These are phyloP conservation scores for Cryptosporidium sp. DNA, from an alignment of 169 alveolate species.

Conservation along the genomic window DNA sequence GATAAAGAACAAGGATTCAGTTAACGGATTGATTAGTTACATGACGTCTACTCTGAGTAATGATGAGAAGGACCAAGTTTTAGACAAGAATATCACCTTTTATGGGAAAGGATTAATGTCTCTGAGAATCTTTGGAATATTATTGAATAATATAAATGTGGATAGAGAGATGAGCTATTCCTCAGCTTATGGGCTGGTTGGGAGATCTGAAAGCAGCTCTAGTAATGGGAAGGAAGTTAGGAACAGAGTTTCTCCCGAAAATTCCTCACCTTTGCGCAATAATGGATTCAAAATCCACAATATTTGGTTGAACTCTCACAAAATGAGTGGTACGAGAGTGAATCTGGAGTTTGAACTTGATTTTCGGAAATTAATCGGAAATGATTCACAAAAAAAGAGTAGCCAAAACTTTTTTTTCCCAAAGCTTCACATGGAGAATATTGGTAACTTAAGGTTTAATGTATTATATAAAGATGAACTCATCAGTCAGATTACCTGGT, in stretches of 20 bases:
- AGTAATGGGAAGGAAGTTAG: neutral
- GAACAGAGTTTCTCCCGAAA: neutral
- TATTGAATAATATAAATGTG: slow-evolving; percentile 16
- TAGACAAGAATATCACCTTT: slow-evolving; percentile 9
- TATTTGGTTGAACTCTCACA: slow-evolving; percentile 4
- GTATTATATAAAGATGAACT: neutral
- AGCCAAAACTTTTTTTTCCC: neutral
- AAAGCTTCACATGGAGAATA: slow-evolving; percentile 49
- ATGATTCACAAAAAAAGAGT: slow-evolving; percentile 2
- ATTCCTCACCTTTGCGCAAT: neutral
- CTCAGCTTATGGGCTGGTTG: neutral
- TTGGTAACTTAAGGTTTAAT: slow-evolving; percentile 48
- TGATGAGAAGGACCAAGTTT: neutral
- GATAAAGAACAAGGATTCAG: slow-evolving; percentile 29
- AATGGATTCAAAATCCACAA: slow-evolving; percentile 24
- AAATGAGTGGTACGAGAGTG: neutral
- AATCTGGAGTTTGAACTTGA: slow-evolving; percentile 38
- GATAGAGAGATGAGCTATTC: neutral
- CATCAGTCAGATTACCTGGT: slow-evolving; percentile 30
- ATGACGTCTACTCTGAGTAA: neutral
- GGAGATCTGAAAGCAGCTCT: neutral
- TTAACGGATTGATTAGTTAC: slow-evolving; percentile 5
- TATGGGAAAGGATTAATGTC: slow-evolving; percentile 68
- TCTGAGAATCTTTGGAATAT: slow-evolving; percentile 25
- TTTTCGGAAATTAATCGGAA: neutral